Evolutionary conservation across 2,329 filamentous ascomycete species (phyloP).

Genomic region (Anisogramma anomala): DNA sequence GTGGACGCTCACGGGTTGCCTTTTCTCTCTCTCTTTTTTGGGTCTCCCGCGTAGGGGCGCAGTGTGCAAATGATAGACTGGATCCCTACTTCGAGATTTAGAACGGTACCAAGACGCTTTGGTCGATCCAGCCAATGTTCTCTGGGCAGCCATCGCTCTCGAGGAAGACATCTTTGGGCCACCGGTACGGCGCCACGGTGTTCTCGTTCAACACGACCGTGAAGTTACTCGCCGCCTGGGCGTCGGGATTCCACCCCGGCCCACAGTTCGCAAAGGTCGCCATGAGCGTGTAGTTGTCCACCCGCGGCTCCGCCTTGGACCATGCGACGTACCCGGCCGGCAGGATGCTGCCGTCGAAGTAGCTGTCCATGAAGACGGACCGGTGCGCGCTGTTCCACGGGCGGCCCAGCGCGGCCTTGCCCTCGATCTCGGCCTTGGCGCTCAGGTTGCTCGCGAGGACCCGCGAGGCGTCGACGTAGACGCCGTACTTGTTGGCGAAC

Average conservation of each 20-base stretch:
- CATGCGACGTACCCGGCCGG: constrained; percentile 45
- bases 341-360: constrained; percentile 39
- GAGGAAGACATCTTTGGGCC: constrained; percentile 18
- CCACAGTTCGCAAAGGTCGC: constrained; percentile 42
- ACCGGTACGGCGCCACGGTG: constrained; percentile 20
- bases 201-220: constrained; percentile 33
- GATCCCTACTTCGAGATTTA: no score
- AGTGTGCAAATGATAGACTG: no score
- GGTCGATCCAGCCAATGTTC: constrained; percentile 17
- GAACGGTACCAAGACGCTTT: constrained; percentile 14
- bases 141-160: constrained; percentile 11
- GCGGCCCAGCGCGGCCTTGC: constrained; percentile 46
- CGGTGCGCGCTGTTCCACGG: constrained; percentile 50
- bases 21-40: background rate
- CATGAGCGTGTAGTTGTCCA: constrained; percentile 40
- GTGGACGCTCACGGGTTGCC: no score
- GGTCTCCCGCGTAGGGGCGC: background rate
- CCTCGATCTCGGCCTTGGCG: constrained; percentile 25
- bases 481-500: constrained; percentile 54
- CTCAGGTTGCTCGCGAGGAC: constrained; percentile 43
- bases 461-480: constrained; percentile 47
- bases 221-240: constrained; percentile 27
- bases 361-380: constrained; percentile 43
- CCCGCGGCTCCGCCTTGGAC: constrained; percentile 27
- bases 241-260: constrained; percentile 41